Percentiles rank a stretch among this genome's conserved stretches.
These are phyloP conservation scores for Phytophthora pinifolia DNA, from an alignment of 352 stramenopile genomes.

Conservation along the genomic window DNA sequence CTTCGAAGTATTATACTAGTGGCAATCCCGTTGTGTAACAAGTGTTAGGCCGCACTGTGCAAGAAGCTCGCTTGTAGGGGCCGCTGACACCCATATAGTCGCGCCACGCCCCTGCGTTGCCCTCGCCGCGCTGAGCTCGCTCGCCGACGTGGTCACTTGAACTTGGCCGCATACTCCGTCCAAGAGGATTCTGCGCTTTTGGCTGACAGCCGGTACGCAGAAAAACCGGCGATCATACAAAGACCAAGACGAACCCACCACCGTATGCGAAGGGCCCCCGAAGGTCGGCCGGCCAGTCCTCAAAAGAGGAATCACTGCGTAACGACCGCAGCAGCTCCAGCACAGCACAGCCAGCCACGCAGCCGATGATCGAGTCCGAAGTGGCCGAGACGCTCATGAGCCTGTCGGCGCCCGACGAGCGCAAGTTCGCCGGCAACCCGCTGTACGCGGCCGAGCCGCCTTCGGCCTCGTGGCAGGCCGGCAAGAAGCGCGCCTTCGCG, in stretches of 20 bases:
- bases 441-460: constrained; percentile 58
- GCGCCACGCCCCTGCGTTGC: neutral
- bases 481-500: constrained; percentile 58
- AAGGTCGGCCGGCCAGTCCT: constrained; percentile 5
- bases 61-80: too few relatives aligned
- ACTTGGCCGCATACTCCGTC: constrained; percentile 22
- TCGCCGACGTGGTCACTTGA: constrained; percentile 18
- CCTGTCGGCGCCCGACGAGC: constrained; percentile 73
- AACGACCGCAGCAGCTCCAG: constrained; percentile 17
- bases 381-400: constrained; percentile 81
- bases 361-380: constrained; percentile 67
- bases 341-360: constrained; percentile 8
- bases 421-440: constrained; percentile 54
- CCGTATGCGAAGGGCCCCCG: constrained; percentile 1
- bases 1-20: too few relatives aligned
- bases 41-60: too few relatives aligned
- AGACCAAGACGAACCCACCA: constrained; percentile 12
- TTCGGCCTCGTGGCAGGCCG: constrained; percentile 41
- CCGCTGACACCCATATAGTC: too few relatives aligned
- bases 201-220: constrained; percentile 14
- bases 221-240: constrained; percentile 34
- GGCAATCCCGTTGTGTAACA: too few relatives aligned
- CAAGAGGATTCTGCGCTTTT: constrained; percentile 27
- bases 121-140: neutral
- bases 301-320: constrained; percentile 28